phyloP scores from a whole-genome alignment of 805 yeast species.

The Saturnispora gosingensis region DNA sequence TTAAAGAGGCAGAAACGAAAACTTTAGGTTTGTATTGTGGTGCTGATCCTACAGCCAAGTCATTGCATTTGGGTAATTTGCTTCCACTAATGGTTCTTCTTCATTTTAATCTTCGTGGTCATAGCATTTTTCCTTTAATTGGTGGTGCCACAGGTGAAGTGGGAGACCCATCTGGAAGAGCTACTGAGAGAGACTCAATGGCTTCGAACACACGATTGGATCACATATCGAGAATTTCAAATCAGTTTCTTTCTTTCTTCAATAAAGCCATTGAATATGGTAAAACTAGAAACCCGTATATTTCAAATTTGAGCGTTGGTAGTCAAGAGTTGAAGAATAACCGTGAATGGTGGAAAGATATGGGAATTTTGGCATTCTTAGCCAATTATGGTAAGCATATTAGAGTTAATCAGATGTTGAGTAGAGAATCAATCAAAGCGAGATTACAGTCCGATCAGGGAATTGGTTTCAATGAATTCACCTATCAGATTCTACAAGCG shows the following conservation, averaged over 20 bases:
- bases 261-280: slow-evolving; percentile 56
- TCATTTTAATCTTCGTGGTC: slow-evolving; percentile 81
- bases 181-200: slow-evolving; percentile 60
- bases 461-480: slow-evolving; percentile 86
- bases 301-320: slow-evolving; percentile 13
- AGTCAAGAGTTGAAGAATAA: slow-evolving; percentile 42
- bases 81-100: slow-evolving; percentile 78
- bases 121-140: slow-evolving; percentile 70
- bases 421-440: slow-evolving; percentile 76
- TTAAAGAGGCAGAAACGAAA: slow-evolving; percentile 17
- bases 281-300: slow-evolving; percentile 32
- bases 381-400: slow-evolving; percentile 69
- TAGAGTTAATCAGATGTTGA: slow-evolving; percentile 78
- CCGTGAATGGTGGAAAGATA: slow-evolving; percentile 75
- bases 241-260: slow-evolving; percentile 57
- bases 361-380: slow-evolving; percentile 70
- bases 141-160: slow-evolving; percentile 96
- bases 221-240: slow-evolving; percentile 51
- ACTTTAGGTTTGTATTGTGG: slow-evolving; percentile 74
- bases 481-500: slow-evolving; percentile 89
- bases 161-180: slow-evolving; percentile 94
- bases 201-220: slow-evolving; percentile 38
- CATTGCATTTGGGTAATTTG: slow-evolving; percentile 85
- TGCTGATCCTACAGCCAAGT: slow-evolving; percentile 90
- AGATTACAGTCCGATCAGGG: slow-evolving; percentile 65